phyloP scores from a whole-genome alignment of 163 green algal species.

The Coccomyxa subellipsoidea region DNA sequence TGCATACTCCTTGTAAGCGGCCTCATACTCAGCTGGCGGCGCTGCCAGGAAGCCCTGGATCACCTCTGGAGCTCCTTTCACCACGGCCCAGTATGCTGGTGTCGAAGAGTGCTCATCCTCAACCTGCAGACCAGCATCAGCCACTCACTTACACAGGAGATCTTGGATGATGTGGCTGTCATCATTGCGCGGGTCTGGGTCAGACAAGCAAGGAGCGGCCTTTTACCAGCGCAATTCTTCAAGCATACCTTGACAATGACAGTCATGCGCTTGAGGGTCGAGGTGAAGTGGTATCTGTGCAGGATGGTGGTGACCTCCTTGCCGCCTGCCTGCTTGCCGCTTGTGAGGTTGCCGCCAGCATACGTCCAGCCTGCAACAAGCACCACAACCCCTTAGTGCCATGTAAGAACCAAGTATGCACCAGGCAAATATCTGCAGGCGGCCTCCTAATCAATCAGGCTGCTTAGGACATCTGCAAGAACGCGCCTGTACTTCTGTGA shows the following conservation, averaged over 20 bases:
- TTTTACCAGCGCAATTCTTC: too few relatives aligned
- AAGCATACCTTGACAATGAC: conserved; percentile 62
- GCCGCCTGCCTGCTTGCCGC: conserved; percentile 7
- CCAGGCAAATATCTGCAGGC: too few relatives aligned
- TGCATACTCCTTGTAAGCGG: conserved; percentile 79
- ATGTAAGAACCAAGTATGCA: too few relatives aligned
- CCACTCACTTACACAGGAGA: neutral
- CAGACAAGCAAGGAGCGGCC: too few relatives aligned
- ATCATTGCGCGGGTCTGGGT: too few relatives aligned
- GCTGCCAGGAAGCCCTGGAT: conserved; percentile 61
- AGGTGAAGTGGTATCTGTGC: conserved; percentile 91
- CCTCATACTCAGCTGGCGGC: conserved; percentile 75
- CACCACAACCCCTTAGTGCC: too few relatives aligned
- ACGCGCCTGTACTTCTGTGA: too few relatives aligned
- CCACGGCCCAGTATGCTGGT: conserved; percentile 50
- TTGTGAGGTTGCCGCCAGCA: conserved; percentile 16
- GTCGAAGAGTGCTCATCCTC: neutral
- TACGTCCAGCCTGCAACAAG: conserved; percentile 39
- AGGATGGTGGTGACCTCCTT: conserved; percentile 57
- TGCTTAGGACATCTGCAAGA: too few relatives aligned
- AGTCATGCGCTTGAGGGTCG: conserved; percentile 91
- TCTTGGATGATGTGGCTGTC: too few relatives aligned
- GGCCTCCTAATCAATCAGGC: too few relatives aligned
- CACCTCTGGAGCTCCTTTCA: conserved; percentile 92
- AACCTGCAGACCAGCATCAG: neutral